Evolutionary conservation across 1,284 basidiomycete genomes (phyloP).

Genomic region (Somion occarium): DNA sequence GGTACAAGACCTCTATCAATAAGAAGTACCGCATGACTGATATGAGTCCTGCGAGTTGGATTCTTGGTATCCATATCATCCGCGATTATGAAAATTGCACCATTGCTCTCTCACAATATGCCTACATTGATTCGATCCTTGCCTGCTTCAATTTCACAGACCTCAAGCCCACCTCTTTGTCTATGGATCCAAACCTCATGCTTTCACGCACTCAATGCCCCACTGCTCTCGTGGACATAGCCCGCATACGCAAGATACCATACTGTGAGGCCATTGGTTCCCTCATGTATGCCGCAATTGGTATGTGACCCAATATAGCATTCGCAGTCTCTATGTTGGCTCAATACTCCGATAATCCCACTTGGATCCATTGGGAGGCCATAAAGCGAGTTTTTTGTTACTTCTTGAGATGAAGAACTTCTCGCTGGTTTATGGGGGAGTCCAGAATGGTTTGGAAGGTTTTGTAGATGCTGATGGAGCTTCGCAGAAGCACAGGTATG

Average conservation of each 20-base stretch:
- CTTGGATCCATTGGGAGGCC: conserved; percentile 29
- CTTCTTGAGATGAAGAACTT: conserved; percentile 32
- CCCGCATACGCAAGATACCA: conserved; percentile 11
- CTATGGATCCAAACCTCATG: not conserved
- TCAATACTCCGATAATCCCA: conserved; percentile 26
- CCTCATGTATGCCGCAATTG: conserved; percentile 34
- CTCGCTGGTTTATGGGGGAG: conserved; percentile 24
- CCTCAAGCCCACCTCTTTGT: conserved; percentile 17
- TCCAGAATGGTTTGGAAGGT: conserved; percentile 5
- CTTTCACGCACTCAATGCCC: not conserved
- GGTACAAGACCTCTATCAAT: not conserved
- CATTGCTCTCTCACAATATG: not conserved
- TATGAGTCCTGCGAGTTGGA: conserved; percentile 14
- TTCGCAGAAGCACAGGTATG: not conserved
- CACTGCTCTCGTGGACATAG: not conserved
- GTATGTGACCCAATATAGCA: conserved; percentile 34
- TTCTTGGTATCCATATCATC: conserved; percentile 8
- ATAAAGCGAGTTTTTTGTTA: conserved; percentile 35
- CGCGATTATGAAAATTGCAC: not conserved
- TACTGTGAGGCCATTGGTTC: conserved; percentile 32
- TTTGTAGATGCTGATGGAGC: conserved; percentile 40
- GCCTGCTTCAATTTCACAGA: conserved; percentile 9
- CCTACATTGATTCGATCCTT: not conserved
- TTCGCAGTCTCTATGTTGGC: conserved; percentile 31
- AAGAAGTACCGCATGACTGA: not conserved